Base-by-base conservation (phyloP, 495 filamentous ascomycete species). In the Eremomyces bilateralis region DNA sequence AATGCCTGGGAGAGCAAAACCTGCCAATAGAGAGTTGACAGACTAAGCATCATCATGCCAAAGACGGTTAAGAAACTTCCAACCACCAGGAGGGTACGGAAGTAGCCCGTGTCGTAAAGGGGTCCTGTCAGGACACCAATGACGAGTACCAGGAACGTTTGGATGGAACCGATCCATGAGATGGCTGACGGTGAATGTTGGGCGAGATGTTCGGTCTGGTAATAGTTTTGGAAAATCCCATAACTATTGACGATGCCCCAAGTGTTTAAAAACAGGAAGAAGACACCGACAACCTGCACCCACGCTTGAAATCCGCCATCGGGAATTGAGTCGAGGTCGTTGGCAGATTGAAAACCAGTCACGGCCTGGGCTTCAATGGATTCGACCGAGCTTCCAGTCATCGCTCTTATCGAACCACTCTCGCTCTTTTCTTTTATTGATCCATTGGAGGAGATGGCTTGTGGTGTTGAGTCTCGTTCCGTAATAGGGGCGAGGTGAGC, bases 131-230 rank as follows among this genome's bases (percentile, higher is more conserved):
- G 44, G 29, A 71, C 56, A 3, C 76, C 73, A 3, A 68, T 50
- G 10, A 77, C 41, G 52, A 78, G 58, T 12, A 81, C 57, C 20
- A 78, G 63, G 47, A 74, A 76, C 2, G 67, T 63, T 46, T 82
- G 73, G 21, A 79, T 52, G 0, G 69, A 70, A 15, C 76, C 76
- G 37, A 80, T 72, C 76, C 76, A 80, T 27, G 71, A 65, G 33
- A 82, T 77, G 18, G 63, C 52, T 3, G 73, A 76, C 0, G 73
- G 65, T 0, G 62, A 61, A 6, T 61, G 57, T 3, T 49, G 33
- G 4, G 58, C 51, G 4, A 77, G 58, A 3, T 60, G 21, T 11
- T 43, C 53, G 8, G 59, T 58, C 39, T 75, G 65, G 48, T 79
- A 80, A 52, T 73, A 78, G 2, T 71, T 71, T 45, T 80, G 74